Evolutionary conservation across 306 rosid species (phyloP).

Genomic region (Dryas drummondii): DNA sequence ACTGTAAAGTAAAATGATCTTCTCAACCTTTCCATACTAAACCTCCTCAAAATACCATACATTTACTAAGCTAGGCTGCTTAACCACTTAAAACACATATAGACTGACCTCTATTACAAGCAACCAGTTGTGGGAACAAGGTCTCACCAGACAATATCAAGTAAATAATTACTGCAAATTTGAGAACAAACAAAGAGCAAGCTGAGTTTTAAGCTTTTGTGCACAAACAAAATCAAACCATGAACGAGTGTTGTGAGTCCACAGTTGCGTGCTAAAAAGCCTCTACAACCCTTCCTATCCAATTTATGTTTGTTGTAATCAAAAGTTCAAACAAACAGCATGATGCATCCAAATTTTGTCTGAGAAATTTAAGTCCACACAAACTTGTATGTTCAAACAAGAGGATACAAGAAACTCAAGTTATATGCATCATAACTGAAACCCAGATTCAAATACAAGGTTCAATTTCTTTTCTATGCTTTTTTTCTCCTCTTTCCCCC

Average conservation of each 20-base stretch:
- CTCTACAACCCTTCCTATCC: not conserved
- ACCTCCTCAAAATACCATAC: not conserved
- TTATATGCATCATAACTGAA: not conserved
- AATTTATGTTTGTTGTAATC: not conserved
- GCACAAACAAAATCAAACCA: not conserved
- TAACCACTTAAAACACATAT: not conserved
- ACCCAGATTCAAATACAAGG: not conserved
- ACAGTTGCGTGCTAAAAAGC: not conserved
- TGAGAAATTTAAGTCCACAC: not conserved
- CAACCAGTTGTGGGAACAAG: not conserved
- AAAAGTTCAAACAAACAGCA: not conserved
- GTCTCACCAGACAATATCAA: not conserved
- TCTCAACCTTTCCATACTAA: not conserved
- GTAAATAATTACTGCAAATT: not conserved
- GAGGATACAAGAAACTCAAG: not conserved
- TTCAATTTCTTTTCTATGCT: too few species aligned
- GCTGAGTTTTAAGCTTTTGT: not conserved
- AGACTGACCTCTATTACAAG: not conserved
- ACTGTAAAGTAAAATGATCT: not conserved
- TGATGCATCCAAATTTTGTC: not conserved
- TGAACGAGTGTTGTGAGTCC: not conserved
- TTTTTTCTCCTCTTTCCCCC: too few species aligned
- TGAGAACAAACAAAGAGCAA: not conserved
- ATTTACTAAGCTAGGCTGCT: not conserved
- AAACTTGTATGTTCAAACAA: not conserved